Evolutionary conservation across 331 rosid genomes (phyloP).

Genomic region (Quercus phellos): DNA sequence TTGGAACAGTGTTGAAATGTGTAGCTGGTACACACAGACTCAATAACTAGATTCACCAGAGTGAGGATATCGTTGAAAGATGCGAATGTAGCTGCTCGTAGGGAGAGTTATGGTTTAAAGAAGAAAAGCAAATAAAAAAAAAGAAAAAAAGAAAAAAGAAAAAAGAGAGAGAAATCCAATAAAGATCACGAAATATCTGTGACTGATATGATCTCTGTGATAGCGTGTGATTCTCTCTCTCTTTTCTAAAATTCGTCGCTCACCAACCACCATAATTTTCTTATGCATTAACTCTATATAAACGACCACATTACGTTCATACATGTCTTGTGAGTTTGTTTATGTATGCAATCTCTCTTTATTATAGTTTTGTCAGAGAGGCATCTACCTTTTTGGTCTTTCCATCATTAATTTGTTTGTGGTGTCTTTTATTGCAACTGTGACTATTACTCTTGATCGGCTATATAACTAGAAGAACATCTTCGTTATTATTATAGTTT

Average conservation of each 20-base stretch:
- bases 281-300: constrained; percentile 29
- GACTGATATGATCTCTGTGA: constrained; percentile 30
- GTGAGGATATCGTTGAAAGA: not conserved
- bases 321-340: constrained; percentile 46
- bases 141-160: constrained; percentile 52
- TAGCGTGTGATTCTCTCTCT: constrained; percentile 20
- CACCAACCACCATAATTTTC: constrained; percentile 38
- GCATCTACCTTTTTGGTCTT: constrained; percentile 10
- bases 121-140: constrained; percentile 52
- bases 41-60: not conserved
- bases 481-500: not conserved
- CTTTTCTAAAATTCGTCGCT: constrained; percentile 47
- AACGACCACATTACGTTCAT: constrained; percentile 36
- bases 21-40: not conserved
- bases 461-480: not conserved
- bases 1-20: not conserved
- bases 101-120: not conserved
- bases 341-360: constrained; percentile 3
- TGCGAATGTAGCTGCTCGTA: not conserved
- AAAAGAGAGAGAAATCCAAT: constrained; percentile 65
- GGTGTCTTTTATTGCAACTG: constrained; percentile 34
- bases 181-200: constrained; percentile 84
- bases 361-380: constrained; percentile 19
- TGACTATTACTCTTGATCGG: constrained; percentile 20
- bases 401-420: constrained; percentile 19